Conservation (phyloP, 129 eudicot genomes). For the Glebionis coronaria region DNA sequence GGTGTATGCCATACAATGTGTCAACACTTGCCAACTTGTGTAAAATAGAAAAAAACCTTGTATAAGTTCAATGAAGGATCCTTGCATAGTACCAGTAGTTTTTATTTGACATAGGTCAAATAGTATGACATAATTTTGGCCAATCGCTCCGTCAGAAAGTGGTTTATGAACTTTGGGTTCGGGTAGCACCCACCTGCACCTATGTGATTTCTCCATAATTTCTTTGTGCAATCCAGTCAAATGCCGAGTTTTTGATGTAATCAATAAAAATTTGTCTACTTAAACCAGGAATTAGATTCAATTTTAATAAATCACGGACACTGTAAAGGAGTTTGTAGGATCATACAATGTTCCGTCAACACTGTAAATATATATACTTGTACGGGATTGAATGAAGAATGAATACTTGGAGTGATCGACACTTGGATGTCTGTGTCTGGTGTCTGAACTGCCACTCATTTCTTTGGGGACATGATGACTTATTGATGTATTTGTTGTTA, state of each 20-base stretch:
- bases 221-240: too few relatives aligned
- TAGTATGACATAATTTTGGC: not conserved
- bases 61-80: not conserved
- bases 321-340: not conserved
- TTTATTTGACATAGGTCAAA: not conserved
- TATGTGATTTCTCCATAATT: too few relatives aligned
- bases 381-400: constrained; percentile 39
- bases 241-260: not conserved
- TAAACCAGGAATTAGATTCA: not conserved
- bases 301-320: not conserved
- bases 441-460: constrained; percentile 30
- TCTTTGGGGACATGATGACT: too few relatives aligned
- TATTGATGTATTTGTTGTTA: too few relatives aligned
- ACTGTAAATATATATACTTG: constrained; percentile 48
- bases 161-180: not conserved
- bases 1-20: not conserved
- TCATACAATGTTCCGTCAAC: not conserved
- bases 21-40: not conserved
- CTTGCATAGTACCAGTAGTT: not conserved
- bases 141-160: not conserved
- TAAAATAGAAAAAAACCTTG: not conserved
- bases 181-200: too few relatives aligned
- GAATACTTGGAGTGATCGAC: constrained; percentile 28
- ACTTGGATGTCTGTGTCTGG: constrained; percentile 29
- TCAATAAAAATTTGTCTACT: not conserved